A percentile compares a stretch with the other conserved stretches of the same genome.
Evolutionary conservation across 139 green algal genomes (phyloP).

Genomic region (Coelastrella sp.): DNA sequence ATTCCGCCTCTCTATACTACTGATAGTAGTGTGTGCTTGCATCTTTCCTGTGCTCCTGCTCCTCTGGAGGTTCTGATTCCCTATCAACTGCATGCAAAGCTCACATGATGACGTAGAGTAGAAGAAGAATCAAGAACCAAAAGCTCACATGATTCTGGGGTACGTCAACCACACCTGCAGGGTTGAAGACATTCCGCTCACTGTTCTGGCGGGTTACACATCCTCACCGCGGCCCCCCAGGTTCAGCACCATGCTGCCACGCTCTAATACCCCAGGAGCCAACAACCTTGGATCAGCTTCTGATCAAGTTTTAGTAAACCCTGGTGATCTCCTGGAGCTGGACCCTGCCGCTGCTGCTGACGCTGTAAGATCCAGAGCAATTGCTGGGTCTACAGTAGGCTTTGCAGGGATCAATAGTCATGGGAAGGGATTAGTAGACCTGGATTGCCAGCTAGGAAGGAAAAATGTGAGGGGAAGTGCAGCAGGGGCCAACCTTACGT

Average conservation of each 20-base stretch:
- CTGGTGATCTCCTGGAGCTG: slow-evolving; percentile 15
- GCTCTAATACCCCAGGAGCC: background rate
- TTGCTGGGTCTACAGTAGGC: background rate
- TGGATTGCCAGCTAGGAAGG: background rate
- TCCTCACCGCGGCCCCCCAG: background rate
- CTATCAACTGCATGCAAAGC: too few species aligned
- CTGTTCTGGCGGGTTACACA: slow-evolving; percentile 13
- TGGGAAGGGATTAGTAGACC: background rate
- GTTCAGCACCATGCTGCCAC: slow-evolving; percentile 14
- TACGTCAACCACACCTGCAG: background rate
- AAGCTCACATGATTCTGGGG: background rate
- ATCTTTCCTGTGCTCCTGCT: too few species aligned
- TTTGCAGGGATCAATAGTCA: background rate
- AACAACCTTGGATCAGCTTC: background rate
- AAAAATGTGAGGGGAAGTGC: background rate
- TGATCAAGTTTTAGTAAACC: background rate
- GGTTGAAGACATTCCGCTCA: slow-evolving; percentile 28
- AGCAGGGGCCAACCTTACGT: background rate
- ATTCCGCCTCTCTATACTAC: too few species aligned
- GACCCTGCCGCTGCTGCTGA: slow-evolving; percentile 14
- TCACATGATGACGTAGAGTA: too few species aligned
- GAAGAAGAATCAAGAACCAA: background rate
- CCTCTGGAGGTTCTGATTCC: too few species aligned
- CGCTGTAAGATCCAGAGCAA: background rate
- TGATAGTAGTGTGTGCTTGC: too few species aligned